Conservation (phyloP, 352 stramenopile genomes). For the Phytophthora chlamydospora region DNA sequence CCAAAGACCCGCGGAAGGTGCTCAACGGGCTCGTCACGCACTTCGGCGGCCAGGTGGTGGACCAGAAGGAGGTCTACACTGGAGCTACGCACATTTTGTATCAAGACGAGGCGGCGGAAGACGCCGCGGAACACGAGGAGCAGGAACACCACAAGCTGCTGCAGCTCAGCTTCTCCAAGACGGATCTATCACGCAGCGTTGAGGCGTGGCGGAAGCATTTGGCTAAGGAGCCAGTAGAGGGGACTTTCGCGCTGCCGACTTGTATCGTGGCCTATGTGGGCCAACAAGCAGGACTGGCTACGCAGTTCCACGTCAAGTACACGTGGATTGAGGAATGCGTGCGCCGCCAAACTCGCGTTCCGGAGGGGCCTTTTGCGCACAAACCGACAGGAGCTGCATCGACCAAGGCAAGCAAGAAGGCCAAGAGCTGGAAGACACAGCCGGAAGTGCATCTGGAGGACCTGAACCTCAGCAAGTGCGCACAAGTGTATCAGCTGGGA, state of each 20-base stretch:
- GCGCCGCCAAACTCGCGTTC: conserved; percentile 50
- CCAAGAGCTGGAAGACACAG: conserved; percentile 52
- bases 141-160: conserved; percentile 49
- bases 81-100: conserved; percentile 80
- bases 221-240: conserved; percentile 23
- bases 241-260: conserved; percentile 52
- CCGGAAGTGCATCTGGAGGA: conserved; percentile 59
- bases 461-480: conserved; percentile 47
- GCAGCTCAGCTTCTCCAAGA: conserved; percentile 52
- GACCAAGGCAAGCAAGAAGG: conserved; percentile 20
- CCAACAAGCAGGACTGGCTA: conserved; percentile 49
- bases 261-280: conserved; percentile 67
- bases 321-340: conserved; percentile 87
- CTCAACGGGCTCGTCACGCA: conserved; percentile 81
- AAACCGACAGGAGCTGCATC: conserved; percentile 19
- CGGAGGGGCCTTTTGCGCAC: conserved; percentile 57
- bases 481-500: conserved; percentile 51
- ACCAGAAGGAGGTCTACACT: conserved; percentile 46
- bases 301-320: conserved; percentile 74
- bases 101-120: conserved; percentile 47
- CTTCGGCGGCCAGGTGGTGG: conserved; percentile 81
- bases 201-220: conserved; percentile 58
- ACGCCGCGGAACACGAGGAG: conserved; percentile 22
- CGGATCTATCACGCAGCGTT: conserved; percentile 44
- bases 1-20: conserved; percentile 82